Conservation (phyloP, 78 protist species). For the Chrysochromulina tobinii region DNA sequence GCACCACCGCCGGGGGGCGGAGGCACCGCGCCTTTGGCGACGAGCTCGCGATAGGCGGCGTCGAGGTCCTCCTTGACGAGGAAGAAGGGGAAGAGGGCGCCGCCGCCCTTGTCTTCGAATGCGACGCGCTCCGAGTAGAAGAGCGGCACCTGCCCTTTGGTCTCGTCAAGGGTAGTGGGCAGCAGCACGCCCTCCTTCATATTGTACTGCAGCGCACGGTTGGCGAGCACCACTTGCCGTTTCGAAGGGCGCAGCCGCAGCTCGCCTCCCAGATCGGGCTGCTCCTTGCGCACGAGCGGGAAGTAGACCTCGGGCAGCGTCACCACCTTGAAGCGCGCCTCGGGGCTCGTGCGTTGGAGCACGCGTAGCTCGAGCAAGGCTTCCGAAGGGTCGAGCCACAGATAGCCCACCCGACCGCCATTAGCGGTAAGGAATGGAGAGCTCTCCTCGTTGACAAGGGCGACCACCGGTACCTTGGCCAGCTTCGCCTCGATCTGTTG, state of each 20-base stretch:
- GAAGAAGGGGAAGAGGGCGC: neutral
- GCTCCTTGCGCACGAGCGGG: neutral
- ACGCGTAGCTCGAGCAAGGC: neutral
- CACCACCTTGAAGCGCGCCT: neutral
- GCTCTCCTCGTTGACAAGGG: neutral
- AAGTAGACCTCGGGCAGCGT: neutral
- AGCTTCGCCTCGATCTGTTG: neutral
- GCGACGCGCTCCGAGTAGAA: neutral
- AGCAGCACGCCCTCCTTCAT: neutral
- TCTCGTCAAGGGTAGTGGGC: neutral
- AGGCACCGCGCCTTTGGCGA: neutral
- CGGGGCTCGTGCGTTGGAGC: neutral
- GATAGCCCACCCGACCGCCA: neutral
- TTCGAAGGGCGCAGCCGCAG: neutral
- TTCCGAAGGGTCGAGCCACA: neutral
- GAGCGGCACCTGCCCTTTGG: neutral
- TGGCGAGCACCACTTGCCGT: neutral
- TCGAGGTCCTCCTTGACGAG: constrained; percentile 7
- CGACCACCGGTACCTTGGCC: neutral
- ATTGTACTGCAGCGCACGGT: constrained; percentile 12
- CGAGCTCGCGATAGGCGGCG: neutral
- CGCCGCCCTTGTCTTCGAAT: neutral
- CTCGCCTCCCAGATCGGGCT: neutral
- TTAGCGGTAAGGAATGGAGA: neutral
- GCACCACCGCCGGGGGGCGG: neutral